These are phyloP conservation scores for Talaromyces adpressus DNA, from an alignment of 495 filamentous ascomycete species.

Conservation along the genomic window DNA sequence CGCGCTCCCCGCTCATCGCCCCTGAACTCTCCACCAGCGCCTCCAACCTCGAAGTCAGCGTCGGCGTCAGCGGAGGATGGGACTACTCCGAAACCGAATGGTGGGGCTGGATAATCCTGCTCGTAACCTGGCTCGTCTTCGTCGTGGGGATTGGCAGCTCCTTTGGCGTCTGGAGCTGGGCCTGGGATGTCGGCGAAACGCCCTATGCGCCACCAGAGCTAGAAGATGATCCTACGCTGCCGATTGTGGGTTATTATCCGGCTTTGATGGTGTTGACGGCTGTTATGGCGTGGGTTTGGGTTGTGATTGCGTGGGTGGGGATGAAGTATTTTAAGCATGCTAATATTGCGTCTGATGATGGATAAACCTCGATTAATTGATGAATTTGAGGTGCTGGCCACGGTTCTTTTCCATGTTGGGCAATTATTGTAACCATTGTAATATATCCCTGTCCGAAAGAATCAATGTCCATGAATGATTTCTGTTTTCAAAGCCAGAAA, in stretches of 20 bases:
- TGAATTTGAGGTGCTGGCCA: not conserved
- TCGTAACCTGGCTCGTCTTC: conserved; percentile 89
- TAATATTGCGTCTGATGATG: conserved; percentile 63
- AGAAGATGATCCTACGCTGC: conserved; percentile 86
- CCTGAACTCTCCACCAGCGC: conserved; percentile 3
- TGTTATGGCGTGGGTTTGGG: conserved; percentile 99
- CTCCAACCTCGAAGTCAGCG: not conserved
- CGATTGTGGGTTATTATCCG: conserved; percentile 95
- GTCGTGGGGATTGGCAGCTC: conserved; percentile 93
- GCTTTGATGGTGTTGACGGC: conserved; percentile 85
- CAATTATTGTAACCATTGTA: not conserved
- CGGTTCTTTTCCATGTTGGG: not conserved
- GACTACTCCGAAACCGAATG: conserved; percentile 90
- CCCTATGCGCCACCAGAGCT: conserved; percentile 89
- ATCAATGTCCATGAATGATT: not conserved
- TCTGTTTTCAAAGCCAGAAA: not conserved
- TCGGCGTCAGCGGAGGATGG: conserved; percentile 44
- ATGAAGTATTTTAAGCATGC: conserved; percentile 99
- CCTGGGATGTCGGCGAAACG: conserved; percentile 97
- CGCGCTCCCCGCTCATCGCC: conserved; percentile 56
- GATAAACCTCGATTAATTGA: conserved; percentile 18
- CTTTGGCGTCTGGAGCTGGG: conserved; percentile 98
- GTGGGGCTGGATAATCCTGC: conserved; percentile 92
- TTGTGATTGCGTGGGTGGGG: conserved; percentile 90
- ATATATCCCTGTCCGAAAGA: not conserved